Percentiles rank a stretch among this genome's conserved stretches.
phyloP scores from a whole-genome alignment of 1,139 yeast genomes.

The Debaryomycetaceae sp. region DNA sequence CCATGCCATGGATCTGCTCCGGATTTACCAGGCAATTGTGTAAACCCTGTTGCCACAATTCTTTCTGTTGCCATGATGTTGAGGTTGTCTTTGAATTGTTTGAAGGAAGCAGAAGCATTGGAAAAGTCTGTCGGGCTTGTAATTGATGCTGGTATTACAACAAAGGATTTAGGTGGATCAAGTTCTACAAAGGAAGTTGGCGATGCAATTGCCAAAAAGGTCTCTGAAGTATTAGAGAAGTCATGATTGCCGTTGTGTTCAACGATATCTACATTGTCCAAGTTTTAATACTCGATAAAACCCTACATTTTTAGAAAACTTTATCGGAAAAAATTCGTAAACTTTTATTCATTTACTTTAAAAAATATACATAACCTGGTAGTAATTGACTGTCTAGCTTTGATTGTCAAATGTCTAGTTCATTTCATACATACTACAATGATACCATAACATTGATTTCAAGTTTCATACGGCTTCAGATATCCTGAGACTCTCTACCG shows the following conservation, averaged over 20 bases:
- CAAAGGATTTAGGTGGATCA: slow-evolving; percentile 85
- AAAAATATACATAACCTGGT: too few species aligned
- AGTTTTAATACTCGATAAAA: too few species aligned
- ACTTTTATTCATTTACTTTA: too few species aligned
- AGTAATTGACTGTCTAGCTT: too few species aligned
- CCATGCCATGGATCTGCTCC: slow-evolving; percentile 99
- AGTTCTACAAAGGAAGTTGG: slow-evolving; percentile 86
- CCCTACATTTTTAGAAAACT: too few species aligned
- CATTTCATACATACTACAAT: too few species aligned
- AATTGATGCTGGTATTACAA: slow-evolving; percentile 78
- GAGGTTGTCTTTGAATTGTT: slow-evolving; percentile 77
- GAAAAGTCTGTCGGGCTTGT: slow-evolving; percentile 86
- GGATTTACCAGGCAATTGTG: slow-evolving; percentile 81
- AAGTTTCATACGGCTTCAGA: too few species aligned
- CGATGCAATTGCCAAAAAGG: slow-evolving; percentile 79
- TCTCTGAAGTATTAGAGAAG: slow-evolving; percentile 50
- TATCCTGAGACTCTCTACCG: neutral
- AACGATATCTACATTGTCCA: too few species aligned
- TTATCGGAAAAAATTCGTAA: too few species aligned
- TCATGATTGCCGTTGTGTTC: slow-evolving; percentile 1
- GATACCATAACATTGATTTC: too few species aligned
- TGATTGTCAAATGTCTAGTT: too few species aligned
- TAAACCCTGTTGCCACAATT: slow-evolving; percentile 92
- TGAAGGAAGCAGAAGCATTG: slow-evolving; percentile 81
- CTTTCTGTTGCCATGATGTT: slow-evolving; percentile 97